Conservation (phyloP, 106 monocot genomes). For the Allium fistulosum region DNA sequence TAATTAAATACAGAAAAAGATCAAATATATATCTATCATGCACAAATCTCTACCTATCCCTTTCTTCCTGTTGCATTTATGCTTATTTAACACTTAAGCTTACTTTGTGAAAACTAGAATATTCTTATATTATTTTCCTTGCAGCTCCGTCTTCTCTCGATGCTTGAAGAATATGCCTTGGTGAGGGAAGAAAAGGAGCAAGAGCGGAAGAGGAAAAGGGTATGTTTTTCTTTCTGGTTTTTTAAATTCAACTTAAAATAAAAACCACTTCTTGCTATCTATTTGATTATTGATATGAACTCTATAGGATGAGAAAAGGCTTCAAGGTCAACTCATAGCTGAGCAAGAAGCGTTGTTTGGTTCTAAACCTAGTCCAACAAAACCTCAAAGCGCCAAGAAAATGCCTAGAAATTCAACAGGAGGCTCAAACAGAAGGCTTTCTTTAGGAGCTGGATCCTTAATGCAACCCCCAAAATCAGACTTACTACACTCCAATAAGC, state of each 20-base stretch:
- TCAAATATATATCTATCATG: no score
- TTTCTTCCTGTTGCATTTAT: no score
- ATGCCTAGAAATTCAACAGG: slow-evolving; percentile 43
- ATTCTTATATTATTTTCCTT: not conserved
- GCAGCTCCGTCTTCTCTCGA: slow-evolving; percentile 51
- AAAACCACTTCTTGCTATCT: no score
- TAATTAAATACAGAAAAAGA: no score
- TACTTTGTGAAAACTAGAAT: no score
- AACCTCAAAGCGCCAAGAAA: slow-evolving; percentile 31
- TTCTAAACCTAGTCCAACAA: slow-evolving; percentile 67
- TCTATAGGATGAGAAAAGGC: slow-evolving; percentile 58
- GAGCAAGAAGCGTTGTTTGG: slow-evolving; percentile 71
- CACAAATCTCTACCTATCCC: no score
- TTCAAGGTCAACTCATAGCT: slow-evolving; percentile 65
- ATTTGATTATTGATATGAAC: not conserved
- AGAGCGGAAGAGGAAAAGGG: slow-evolving; percentile 54
- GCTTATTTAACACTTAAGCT: no score
- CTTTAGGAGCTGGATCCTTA: slow-evolving; percentile 31
- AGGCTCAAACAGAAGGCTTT: slow-evolving; percentile 36
- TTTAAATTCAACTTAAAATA: not conserved
- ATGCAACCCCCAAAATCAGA: slow-evolving; percentile 23
- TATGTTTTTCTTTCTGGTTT: slow-evolving; percentile 8
- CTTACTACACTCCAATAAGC: slow-evolving; percentile 12
- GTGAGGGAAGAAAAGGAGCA: slow-evolving; percentile 55
- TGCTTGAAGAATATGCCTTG: slow-evolving; percentile 66